phyloP scores from a whole-genome alignment of 805 yeast species.

The Pichia occidentalis region DNA sequence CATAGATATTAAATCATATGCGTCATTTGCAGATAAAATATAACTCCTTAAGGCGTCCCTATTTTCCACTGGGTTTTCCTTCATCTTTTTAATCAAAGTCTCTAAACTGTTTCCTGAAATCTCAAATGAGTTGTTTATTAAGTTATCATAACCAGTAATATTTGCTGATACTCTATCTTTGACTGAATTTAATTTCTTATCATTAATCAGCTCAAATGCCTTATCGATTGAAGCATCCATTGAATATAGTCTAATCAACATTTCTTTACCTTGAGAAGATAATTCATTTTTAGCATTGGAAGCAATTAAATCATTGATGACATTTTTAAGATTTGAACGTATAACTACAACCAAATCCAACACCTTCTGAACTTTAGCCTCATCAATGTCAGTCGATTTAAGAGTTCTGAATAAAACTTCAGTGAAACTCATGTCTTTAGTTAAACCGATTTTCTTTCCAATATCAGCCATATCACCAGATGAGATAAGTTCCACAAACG shows the following conservation, averaged over 20 bases:
- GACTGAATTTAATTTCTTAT: slow-evolving; percentile 5
- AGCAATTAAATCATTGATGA: slow-evolving; percentile 51
- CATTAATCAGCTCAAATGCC: slow-evolving; percentile 34
- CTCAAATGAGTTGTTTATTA: background rate
- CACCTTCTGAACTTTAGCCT: slow-evolving; percentile 20
- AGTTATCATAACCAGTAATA: slow-evolving; percentile 1
- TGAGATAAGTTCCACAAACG: slow-evolving; percentile 11
- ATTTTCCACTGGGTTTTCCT: slow-evolving; percentile 6
- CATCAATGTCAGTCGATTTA: slow-evolving; percentile 14
- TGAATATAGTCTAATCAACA: slow-evolving; percentile 58
- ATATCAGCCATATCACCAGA: slow-evolving; percentile 13
- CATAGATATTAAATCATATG: slow-evolving; percentile 16
- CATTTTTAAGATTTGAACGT: slow-evolving; percentile 37
- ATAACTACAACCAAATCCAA: slow-evolving; percentile 36
- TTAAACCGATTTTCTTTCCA: slow-evolving; percentile 10
- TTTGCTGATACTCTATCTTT: background rate
- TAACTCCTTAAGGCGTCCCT: slow-evolving; percentile 7
- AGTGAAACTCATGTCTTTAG: slow-evolving; percentile 16
- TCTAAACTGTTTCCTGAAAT: background rate
- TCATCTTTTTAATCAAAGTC: slow-evolving; percentile 4
- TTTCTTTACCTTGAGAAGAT: slow-evolving; percentile 67
- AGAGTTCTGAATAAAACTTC: slow-evolving; percentile 20
- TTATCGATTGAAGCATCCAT: slow-evolving; percentile 65
- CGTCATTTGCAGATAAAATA: slow-evolving; percentile 13
- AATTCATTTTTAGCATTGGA: slow-evolving; percentile 50